Conservation (phyloP, 2,329 filamentous ascomycete species). For the Pseudogymnoascus sp. region DNA sequence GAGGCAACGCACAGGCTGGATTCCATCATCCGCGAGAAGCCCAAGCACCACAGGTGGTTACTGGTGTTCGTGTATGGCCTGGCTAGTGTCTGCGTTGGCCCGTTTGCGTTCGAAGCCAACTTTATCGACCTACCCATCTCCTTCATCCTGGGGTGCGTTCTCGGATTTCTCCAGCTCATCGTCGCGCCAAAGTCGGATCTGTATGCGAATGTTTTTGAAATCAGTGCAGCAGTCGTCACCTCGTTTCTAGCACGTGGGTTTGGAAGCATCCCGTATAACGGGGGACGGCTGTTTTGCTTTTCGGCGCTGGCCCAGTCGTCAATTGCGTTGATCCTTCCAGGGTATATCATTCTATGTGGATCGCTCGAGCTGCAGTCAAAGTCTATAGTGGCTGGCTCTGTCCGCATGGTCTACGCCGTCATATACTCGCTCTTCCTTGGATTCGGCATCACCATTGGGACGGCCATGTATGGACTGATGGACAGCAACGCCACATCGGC, state of each 20-base stretch:
- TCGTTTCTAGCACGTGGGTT: conserved; percentile 57
- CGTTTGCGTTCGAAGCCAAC: conserved; percentile 67
- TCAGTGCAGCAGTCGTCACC: conserved; percentile 52
- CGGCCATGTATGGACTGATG: conserved; percentile 46
- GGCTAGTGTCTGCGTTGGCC: conserved; percentile 63
- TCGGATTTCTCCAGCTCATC: conserved; percentile 64
- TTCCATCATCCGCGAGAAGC: conserved; percentile 40
- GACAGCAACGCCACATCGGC: conserved; percentile 40
- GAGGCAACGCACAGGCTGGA: conserved; percentile 59
- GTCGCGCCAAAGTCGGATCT: conserved; percentile 62
- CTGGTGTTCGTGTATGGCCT: conserved; percentile 61
- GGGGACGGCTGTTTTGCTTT: conserved; percentile 51
- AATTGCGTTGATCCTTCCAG: conserved; percentile 59
- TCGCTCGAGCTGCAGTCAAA: conserved; percentile 49
- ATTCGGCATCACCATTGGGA: conserved; percentile 51
- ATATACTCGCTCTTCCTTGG: conserved; percentile 52
- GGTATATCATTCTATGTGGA: conserved; percentile 54
- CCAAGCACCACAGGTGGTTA: conserved; percentile 45
- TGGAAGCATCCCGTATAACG: conserved; percentile 44
- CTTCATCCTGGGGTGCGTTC: conserved; percentile 62
- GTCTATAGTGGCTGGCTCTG: conserved; percentile 48
- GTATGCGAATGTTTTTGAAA: conserved; percentile 60
- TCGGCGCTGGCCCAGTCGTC: conserved; percentile 57
- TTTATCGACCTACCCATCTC: conserved; percentile 65
- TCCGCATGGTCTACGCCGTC: conserved; percentile 52